Evolutionary conservation across 805 yeast genomes (phyloP).

Genomic region (Wickerhamomyces silvicola): DNA sequence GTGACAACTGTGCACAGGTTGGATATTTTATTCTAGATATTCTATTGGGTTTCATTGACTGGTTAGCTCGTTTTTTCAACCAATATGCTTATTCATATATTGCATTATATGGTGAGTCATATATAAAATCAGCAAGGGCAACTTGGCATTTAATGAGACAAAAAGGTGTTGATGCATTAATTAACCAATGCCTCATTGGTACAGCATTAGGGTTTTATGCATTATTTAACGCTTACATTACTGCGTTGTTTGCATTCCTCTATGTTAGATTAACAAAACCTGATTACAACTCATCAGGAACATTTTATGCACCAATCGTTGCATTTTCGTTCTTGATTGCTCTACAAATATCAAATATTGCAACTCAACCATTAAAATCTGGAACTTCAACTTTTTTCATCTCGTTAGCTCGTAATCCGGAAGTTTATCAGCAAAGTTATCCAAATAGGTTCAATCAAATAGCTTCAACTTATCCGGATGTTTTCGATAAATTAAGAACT

Average conservation of each 20-base stretch:
- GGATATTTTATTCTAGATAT: slow-evolving; percentile 50
- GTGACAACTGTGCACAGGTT: slow-evolving; percentile 47
- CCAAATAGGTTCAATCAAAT: slow-evolving; percentile 62
- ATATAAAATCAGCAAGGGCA: slow-evolving; percentile 69
- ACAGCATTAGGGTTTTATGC: slow-evolving; percentile 76
- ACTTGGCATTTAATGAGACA: slow-evolving; percentile 72
- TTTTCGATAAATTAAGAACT: slow-evolving; percentile 44
- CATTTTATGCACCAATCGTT: slow-evolving; percentile 63
- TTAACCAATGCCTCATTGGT: slow-evolving; percentile 77
- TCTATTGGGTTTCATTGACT: slow-evolving; percentile 59
- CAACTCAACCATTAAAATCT: slow-evolving; percentile 69
- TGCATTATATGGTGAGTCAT: slow-evolving; percentile 80
- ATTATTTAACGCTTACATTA: slow-evolving; percentile 61
- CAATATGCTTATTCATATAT: slow-evolving; percentile 85
- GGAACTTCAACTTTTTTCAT: slow-evolving; percentile 83
- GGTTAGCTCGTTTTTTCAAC: slow-evolving; percentile 81
- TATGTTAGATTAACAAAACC: slow-evolving; percentile 67
- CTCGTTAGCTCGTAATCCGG: slow-evolving; percentile 81
- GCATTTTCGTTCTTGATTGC: slow-evolving; percentile 72
- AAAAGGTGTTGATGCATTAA: slow-evolving; percentile 79
- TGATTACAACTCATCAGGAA: slow-evolving; percentile 51
- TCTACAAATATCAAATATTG: slow-evolving; percentile 65
- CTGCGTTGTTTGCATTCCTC: slow-evolving; percentile 55
- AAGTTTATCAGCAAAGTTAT: slow-evolving; percentile 65
- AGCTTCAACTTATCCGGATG: slow-evolving; percentile 62